A percentile compares a stretch with the other conserved stretches of the same genome.
phyloP scores from a whole-genome alignment of 2,329 filamentous ascomycete genomes.

The Stylonectria norvegica region DNA sequence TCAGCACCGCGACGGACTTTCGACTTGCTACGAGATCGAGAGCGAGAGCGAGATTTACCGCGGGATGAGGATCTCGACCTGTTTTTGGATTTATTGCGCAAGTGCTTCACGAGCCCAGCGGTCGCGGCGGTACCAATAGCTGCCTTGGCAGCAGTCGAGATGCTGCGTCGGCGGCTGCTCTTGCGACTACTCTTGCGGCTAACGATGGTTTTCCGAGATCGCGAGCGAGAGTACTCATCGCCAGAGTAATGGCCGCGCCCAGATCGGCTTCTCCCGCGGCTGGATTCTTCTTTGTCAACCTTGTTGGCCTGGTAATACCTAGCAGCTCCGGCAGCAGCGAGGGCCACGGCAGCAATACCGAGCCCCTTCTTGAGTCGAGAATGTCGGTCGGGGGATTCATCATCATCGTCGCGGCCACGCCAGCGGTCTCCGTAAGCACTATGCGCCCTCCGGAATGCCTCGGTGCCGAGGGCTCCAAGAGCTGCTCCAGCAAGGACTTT shows the following conservation, averaged over 20 bases:
- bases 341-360: constrained; percentile 59
- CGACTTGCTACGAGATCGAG: constrained; percentile 44
- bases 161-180: constrained; percentile 42
- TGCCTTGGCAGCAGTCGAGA: constrained; percentile 52
- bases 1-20: constrained; percentile 54
- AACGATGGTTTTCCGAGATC: no score
- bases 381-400: constrained; percentile 39
- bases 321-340: constrained; percentile 62
- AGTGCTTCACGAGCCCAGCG: constrained; percentile 56
- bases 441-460: constrained; percentile 56
- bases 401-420: constrained; percentile 38
- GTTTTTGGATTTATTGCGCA: constrained; percentile 50
- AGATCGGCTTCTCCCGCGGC: constrained; percentile 53
- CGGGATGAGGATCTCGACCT: no score
- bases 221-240: constrained; percentile 40
- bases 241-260: constrained; percentile 41
- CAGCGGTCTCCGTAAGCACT: constrained; percentile 58
- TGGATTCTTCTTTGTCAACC: constrained; percentile 56
- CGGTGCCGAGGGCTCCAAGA: constrained; percentile 59
- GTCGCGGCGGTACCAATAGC: constrained; percentile 56
- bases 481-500: constrained; percentile 61
- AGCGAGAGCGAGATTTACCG: constrained; percentile 21
- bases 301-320: constrained; percentile 62
- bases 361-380: constrained; percentile 58
- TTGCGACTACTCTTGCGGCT: constrained; percentile 33